phyloP scores from a whole-genome alignment of 169 alveolate genomes.

The Plasmodium coatneyi region DNA sequence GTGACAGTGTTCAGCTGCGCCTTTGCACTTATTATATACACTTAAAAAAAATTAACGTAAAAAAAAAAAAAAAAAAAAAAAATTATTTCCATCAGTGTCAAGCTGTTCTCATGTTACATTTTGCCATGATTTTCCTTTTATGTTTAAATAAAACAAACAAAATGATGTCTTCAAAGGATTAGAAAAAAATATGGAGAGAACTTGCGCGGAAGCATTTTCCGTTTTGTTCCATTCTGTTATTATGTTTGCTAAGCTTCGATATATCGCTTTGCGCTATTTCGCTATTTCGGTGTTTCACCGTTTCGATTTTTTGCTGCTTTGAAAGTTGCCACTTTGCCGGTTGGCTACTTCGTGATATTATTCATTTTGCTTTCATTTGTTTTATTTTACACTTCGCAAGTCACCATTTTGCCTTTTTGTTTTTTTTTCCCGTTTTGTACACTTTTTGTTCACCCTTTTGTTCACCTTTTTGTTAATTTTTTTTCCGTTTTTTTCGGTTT shows the following conservation, averaged over 20 bases:
- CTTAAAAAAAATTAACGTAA: constrained; percentile 7
- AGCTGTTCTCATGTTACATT: background rate
- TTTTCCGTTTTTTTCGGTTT: background rate
- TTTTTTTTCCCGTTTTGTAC: background rate
- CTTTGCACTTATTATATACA: background rate
- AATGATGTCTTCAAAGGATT: constrained; percentile 15
- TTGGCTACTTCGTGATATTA: background rate
- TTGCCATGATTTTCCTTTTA: background rate
- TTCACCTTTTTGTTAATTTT: background rate
- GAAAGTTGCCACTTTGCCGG: background rate
- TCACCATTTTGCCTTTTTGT: background rate
- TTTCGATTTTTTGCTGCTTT: background rate
- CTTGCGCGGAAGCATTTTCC: background rate
- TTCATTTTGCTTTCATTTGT: background rate
- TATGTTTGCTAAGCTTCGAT: background rate
- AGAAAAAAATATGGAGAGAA: background rate
- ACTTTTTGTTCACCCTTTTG: background rate
- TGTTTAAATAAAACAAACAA: constrained; percentile 13
- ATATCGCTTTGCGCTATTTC: background rate
- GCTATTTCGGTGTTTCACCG: background rate
- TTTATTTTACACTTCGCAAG: background rate
- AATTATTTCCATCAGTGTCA: background rate
- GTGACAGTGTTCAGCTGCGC: background rate
- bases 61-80: background rate
- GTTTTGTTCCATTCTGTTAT: background rate